phyloP scores from a whole-genome alignment of 176 grass and related monocot species.

The Coix lacrymajobi region DNA sequence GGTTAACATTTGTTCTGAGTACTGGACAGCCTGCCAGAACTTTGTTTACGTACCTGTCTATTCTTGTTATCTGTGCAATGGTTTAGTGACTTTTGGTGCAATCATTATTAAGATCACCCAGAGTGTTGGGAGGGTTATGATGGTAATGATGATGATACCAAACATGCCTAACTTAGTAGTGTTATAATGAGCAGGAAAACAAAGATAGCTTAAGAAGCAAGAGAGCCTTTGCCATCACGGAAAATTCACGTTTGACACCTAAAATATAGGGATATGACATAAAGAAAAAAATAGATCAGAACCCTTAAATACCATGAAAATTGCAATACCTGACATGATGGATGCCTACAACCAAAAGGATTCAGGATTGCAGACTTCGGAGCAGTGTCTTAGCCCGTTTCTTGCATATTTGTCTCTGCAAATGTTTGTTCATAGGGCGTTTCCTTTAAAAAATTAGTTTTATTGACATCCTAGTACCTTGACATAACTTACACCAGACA shows the following conservation, averaged over 20 bases:
- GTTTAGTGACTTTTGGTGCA: background rate
- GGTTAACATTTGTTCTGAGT: background rate
- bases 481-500: background rate
- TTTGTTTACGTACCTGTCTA: background rate
- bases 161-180: background rate
- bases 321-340: background rate
- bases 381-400: background rate
- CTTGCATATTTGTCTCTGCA: background rate
- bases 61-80: background rate
- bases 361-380: background rate
- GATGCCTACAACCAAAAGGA: background rate
- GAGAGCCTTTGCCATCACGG: background rate
- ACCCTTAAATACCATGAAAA: background rate
- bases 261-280: background rate
- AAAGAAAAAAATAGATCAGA: background rate
- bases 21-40: background rate
- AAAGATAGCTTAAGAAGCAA: constrained; percentile 17
- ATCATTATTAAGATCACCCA: background rate
- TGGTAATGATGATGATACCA: background rate
- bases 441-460: background rate
- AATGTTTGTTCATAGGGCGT: background rate
- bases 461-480: background rate
- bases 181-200: constrained; percentile 7
- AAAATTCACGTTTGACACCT: background rate
- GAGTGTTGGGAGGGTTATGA: constrained; percentile 1